These are phyloP conservation scores for Zalerion maritima DNA, from an alignment of 495 filamentous ascomycete genomes.

Conservation along the genomic window DNA sequence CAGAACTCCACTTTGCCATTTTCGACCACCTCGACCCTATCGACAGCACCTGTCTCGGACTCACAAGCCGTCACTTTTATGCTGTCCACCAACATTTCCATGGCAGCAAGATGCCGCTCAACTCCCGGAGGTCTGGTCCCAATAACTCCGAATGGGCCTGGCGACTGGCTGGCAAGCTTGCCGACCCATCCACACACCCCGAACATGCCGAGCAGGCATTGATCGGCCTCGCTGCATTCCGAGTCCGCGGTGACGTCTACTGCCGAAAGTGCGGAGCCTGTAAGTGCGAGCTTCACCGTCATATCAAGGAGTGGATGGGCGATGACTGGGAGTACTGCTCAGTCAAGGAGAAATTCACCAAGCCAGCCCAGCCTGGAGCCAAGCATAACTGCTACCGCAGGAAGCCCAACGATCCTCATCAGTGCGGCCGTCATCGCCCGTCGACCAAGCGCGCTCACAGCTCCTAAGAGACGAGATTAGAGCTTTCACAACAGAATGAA, in stretches of 20 bases:
- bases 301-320: constrained; percentile 38
- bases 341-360: constrained; percentile 34
- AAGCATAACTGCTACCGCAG: constrained; percentile 31
- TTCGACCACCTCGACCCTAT: constrained; percentile 39
- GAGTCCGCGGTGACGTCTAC: constrained; percentile 30
- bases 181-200: too few relatives aligned
- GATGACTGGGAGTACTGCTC: constrained; percentile 32
- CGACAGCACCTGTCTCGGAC: constrained; percentile 38
- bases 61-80: constrained; percentile 36
- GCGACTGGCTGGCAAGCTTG: constrained; percentile 32
- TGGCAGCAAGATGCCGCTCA: constrained; percentile 33
- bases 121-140: constrained; percentile 31
- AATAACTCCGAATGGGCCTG: constrained; percentile 42
- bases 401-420: constrained; percentile 29
- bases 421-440: constrained; percentile 32
- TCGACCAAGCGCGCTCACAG: too few relatives aligned
- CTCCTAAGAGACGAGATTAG: too few relatives aligned
- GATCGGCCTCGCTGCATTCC: constrained; percentile 23
- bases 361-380: constrained; percentile 18
- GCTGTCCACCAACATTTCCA: constrained; percentile 34
- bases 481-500: too few relatives aligned
- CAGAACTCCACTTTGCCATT: constrained; percentile 42
- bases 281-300: constrained; percentile 38
- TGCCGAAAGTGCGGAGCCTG: constrained; percentile 37
- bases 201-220: constrained; percentile 16